phyloP scores from a whole-genome alignment of 2,329 filamentous ascomycete genomes.

The Xylaria sp. region DNA sequence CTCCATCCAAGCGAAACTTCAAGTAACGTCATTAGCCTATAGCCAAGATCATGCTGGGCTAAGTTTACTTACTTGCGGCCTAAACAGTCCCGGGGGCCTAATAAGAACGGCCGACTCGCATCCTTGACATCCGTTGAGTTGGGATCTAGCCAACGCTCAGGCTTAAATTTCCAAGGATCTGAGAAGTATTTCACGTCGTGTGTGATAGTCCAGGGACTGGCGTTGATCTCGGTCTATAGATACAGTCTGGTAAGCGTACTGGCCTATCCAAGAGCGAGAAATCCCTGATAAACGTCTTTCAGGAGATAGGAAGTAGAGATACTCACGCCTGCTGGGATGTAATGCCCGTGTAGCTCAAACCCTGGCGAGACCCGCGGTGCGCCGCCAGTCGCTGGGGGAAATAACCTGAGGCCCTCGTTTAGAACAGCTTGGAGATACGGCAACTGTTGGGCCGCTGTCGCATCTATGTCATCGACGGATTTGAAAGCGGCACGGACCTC shows the following conservation, averaged over 20 bases:
- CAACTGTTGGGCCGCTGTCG: constrained; percentile 39
- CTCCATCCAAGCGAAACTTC: background rate
- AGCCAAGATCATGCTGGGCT: too few relatives aligned
- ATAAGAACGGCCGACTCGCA: background rate
- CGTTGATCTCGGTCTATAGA: background rate
- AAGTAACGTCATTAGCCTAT: background rate
- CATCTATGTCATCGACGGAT: constrained; percentile 44
- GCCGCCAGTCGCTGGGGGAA: background rate
- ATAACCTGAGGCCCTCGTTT: constrained; percentile 41
- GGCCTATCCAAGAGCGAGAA: background rate
- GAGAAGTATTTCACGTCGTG: background rate
- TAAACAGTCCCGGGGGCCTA: background rate
- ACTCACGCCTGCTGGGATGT: background rate
- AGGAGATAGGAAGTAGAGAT: too few relatives aligned
- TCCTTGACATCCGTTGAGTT: background rate
- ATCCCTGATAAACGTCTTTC: too few relatives aligned
- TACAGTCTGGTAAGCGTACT: too few relatives aligned
- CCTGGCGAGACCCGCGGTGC: background rate
- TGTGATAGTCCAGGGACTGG: background rate
- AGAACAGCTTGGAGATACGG: constrained; percentile 50
- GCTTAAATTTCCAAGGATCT: background rate
- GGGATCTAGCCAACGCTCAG: background rate
- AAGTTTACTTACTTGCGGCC: background rate
- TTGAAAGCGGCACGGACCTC: constrained; percentile 47
- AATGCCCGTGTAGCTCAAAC: background rate